Conservation (phyloP, 140 eudicot species). For the Flaveria floridana region DNA sequence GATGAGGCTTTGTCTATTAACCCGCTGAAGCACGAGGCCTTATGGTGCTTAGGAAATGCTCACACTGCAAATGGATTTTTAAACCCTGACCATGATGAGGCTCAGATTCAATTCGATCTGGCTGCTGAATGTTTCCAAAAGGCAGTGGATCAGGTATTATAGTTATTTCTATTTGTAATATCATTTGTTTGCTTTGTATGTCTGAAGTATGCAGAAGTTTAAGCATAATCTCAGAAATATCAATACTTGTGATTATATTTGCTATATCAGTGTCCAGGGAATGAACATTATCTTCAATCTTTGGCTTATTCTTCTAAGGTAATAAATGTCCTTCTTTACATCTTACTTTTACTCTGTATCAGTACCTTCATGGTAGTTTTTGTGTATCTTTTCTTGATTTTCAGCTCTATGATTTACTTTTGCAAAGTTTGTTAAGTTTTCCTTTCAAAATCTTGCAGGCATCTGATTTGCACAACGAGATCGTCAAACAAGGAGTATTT, state of each 20-base stretch:
- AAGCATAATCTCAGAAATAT: neutral
- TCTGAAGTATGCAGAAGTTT: neutral
- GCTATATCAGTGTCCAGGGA: constrained; percentile 45
- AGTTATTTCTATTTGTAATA: no score
- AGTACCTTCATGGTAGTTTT: neutral
- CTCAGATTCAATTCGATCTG: constrained; percentile 38
- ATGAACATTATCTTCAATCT: constrained; percentile 46
- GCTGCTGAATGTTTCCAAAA: constrained; percentile 48
- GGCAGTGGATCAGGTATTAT: constrained; percentile 50
- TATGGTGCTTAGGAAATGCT: constrained; percentile 58
- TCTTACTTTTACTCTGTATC: neutral
- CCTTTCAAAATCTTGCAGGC: constrained; percentile 35
- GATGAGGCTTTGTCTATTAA: constrained; percentile 51
- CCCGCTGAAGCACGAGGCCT: constrained; percentile 50
- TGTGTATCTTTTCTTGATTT: neutral
- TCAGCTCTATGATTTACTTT: constrained; percentile 2
- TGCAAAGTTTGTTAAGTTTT: neutral
- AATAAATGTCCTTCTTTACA: neutral
- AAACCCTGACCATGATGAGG: constrained; percentile 44
- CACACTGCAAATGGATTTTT: constrained; percentile 44
- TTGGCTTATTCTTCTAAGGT: constrained; percentile 54
- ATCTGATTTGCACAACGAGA: constrained; percentile 46
- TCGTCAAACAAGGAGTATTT: constrained; percentile 42
- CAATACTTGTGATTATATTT: constrained; percentile 16
- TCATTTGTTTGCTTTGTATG: neutral